Evolutionary conservation across 208 protist species (phyloP), one percentile per base, ranked within the genome.

Genomic region (Trypanosoma cruzi): DNA sequence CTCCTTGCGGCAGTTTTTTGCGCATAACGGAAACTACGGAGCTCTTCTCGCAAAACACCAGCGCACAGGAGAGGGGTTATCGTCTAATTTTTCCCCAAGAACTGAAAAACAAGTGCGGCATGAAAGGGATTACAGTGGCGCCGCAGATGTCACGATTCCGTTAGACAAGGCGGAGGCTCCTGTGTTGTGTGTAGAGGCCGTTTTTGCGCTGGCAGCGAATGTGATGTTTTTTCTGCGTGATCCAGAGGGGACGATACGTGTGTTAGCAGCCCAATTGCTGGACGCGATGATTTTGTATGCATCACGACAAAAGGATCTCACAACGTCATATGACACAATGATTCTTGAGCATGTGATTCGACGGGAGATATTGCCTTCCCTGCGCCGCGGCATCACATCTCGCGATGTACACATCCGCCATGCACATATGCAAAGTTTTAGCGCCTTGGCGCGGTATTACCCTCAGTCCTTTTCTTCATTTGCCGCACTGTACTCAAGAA

Each of bases 141-240:
- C 75, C 20, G 63, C 81, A 26, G 84, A 93, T 60, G 84, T 93
- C 40, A 81, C 64, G 22, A 69, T 96, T 28, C 82, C 85, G 18
- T 48, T 92, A 16, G 73, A 90, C 64, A 72, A 77, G 54, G 55
- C 55, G 3, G 40, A 77, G 22, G 79, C 72, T 1, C 82, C 87
- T 20, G 76, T 90, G n/a, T 64, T 95, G 46, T 81, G 65, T 52
- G 44, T 87, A 10, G 87, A 91, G 28, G 89, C 72, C 8, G 77
- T 95, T 31, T 64, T 79, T 11, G 73, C 80, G 26, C 31, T 95
- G 18, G 80, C 86, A 0, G 65, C 88, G 31, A 94, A 94, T 76
- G 60, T 88, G 52, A 81, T 92, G 60, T 97, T 93, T 75, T 90
- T 93, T 52, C 56, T 97, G 40, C 92, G 92, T 53, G 92, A 97